Evolutionary conservation across 345 rosid genomes (phyloP).

Genomic region (Citrus reticulata): DNA sequence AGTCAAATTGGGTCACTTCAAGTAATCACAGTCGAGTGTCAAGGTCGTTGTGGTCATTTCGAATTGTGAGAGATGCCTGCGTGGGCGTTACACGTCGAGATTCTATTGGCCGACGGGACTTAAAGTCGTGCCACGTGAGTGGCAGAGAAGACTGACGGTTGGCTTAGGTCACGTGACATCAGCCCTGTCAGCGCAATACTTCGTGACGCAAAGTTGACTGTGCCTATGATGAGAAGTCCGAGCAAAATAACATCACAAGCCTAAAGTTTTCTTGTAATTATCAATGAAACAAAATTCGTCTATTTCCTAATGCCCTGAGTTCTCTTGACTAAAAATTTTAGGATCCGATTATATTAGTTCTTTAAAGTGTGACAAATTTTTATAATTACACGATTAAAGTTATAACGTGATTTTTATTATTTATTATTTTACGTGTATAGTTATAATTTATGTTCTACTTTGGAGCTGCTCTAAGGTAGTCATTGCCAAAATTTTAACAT

Average conservation of each 20-base stretch:
- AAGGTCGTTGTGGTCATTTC: slow-evolving; percentile 26
- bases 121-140: slow-evolving; percentile 20
- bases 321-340: too few species aligned
- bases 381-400: too few species aligned
- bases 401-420: too few species aligned
- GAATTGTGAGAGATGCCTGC: background rate
- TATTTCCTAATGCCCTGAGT: too few species aligned
- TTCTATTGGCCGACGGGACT: background rate
- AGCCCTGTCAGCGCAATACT: slow-evolving; percentile 3
- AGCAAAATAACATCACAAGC: too few species aligned
- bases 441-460: rapidly evolving
- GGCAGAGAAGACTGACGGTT: slow-evolving; percentile 12
- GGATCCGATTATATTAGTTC: too few species aligned
- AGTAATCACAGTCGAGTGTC: background rate
- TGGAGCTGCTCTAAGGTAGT: rapidly evolving
- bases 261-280: too few species aligned
- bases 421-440: too few species aligned
- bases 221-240: too few species aligned
- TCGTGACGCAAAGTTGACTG: too few species aligned
- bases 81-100: background rate
- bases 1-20: slow-evolving; percentile 2
- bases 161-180: slow-evolving; percentile 30
- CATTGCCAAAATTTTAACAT: too few species aligned
- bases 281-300: too few species aligned
- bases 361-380: rapidly evolving